Conservation (phyloP, 176 grass and related monocot genomes). For the Themeda triandra region DNA sequence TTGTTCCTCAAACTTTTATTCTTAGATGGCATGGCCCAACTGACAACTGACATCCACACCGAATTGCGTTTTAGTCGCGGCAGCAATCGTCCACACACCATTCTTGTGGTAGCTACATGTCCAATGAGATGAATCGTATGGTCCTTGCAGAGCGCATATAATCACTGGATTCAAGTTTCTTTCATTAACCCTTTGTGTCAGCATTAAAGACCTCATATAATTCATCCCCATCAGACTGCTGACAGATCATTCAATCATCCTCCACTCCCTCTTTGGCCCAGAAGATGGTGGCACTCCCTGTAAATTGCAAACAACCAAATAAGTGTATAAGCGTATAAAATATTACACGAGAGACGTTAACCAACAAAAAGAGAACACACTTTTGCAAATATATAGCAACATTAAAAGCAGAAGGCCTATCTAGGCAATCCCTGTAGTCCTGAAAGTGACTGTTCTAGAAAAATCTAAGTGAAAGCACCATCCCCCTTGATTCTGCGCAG, state of each 20-base stretch:
- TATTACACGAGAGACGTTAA: not conserved
- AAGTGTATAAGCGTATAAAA: not conserved
- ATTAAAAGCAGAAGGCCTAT: not conserved
- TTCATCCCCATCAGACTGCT: constrained; percentile 19
- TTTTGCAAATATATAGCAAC: not conserved
- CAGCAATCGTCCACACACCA: constrained; percentile 8
- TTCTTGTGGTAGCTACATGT: constrained; percentile 19
- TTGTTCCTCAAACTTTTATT: constrained; percentile 26
- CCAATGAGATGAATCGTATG: constrained; percentile 25
- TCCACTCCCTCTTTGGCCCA: not conserved
- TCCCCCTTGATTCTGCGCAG: too few relatives aligned
- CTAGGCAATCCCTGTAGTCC: not conserved
- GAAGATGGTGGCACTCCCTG: constrained; percentile 22
- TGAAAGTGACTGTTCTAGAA: not conserved
- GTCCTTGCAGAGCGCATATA: not conserved
- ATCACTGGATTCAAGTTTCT: constrained; percentile 17
- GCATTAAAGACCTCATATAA: constrained; percentile 28
- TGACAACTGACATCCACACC: not conserved
- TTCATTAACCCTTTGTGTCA: constrained; percentile 28
- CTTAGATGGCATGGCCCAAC: constrained; percentile 30
- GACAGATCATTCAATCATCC: constrained; percentile 33
- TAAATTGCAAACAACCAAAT: constrained; percentile 11
- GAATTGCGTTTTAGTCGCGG: constrained; percentile 14
- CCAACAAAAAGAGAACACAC: not conserved
- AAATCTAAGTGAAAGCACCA: not conserved